These are phyloP conservation scores for Phytophthora hybrid DNA, from an alignment of 352 stramenopile species.

Conservation along the genomic window DNA sequence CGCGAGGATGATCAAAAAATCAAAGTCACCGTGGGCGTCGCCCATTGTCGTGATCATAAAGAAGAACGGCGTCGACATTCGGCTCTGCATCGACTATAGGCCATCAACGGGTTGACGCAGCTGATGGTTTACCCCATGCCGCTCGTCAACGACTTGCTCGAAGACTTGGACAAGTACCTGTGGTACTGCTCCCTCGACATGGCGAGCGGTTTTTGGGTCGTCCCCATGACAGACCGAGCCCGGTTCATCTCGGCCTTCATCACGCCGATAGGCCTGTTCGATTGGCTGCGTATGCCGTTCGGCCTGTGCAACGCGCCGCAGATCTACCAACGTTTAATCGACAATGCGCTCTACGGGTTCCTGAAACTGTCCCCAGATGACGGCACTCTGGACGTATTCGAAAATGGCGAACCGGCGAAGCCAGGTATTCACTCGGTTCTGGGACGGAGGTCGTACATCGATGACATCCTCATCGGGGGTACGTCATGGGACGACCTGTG, in stretches of 20 bases:
- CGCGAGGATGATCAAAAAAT: too few species aligned
- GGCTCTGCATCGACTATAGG: too few species aligned
- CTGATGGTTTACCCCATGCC: too few species aligned
- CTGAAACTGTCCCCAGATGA: too few species aligned
- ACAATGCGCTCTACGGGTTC: constrained; percentile 32
- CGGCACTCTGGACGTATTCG: neutral
- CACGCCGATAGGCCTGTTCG: constrained; percentile 27
- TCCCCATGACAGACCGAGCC: constrained; percentile 25
- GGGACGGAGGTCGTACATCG: too few species aligned
- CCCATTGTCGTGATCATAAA: constrained; percentile 34
- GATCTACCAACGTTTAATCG: constrained; percentile 37
- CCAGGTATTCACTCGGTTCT: too few species aligned
- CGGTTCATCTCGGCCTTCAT: constrained; percentile 31
- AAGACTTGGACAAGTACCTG: constrained; percentile 17
- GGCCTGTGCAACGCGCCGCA: constrained; percentile 33
- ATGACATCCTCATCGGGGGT: too few species aligned
- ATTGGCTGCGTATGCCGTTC: constrained; percentile 37
- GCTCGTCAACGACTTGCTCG: constrained; percentile 6
- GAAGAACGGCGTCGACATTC: constrained; percentile 14
- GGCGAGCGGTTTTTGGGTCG: constrained; percentile 33
- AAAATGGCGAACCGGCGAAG: neutral
- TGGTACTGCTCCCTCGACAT: constrained; percentile 36
- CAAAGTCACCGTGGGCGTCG: constrained; percentile 16
- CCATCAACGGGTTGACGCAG: too few species aligned
- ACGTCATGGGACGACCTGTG: too few species aligned